A percentile compares a stretch with the other conserved stretches of the same genome.
These are phyloP conservation scores for Elasticomyces elasticus DNA, from an alignment of 495 filamentous ascomycete genomes.

Conservation along the genomic window DNA sequence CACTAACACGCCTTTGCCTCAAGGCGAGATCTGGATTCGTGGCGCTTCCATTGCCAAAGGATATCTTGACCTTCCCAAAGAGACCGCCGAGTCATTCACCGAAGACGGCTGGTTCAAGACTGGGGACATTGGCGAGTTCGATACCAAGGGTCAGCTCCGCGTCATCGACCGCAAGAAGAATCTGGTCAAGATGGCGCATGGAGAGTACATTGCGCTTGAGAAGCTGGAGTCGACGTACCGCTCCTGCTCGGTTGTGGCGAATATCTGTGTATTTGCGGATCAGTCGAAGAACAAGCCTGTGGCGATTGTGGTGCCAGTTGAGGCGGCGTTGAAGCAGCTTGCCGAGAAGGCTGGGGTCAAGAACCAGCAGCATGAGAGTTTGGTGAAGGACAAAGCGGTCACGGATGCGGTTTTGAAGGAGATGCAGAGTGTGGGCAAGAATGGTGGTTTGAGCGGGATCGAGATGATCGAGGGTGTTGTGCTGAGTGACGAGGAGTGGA, in stretches of 20 bases:
- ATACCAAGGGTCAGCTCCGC: slow-evolving; percentile 65
- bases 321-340: slow-evolving; percentile 74
- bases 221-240: slow-evolving; percentile 97
- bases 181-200: slow-evolving; percentile 86
- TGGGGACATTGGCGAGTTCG: slow-evolving; percentile 88
- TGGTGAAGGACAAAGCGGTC: slow-evolving; percentile 77
- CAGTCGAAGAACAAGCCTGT: slow-evolving; percentile 71
- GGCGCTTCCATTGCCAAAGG: slow-evolving; percentile 60
- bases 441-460: slow-evolving; percentile 68
- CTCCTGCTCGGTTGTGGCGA: slow-evolving; percentile 70
- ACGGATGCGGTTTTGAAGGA: slow-evolving; percentile 70
- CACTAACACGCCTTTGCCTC: slow-evolving; percentile 80
- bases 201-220: slow-evolving; percentile 97
- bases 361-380: slow-evolving; percentile 61
- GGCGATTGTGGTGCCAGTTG: slow-evolving; percentile 87
- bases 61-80: slow-evolving; percentile 76
- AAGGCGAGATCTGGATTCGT: slow-evolving; percentile 90
- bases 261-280: slow-evolving; percentile 92
- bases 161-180: slow-evolving; percentile 99
- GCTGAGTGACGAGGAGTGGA: slow-evolving; percentile 94
- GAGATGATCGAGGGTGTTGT: slow-evolving; percentile 92
- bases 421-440: slow-evolving; percentile 63
- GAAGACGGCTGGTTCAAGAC: slow-evolving; percentile 92
- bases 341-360: slow-evolving; percentile 61
- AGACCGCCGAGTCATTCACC: slow-evolving; percentile 65